Conservation (phyloP, 2,329 filamentous ascomycete genomes). For the Chaetothyriales sp. region DNA sequence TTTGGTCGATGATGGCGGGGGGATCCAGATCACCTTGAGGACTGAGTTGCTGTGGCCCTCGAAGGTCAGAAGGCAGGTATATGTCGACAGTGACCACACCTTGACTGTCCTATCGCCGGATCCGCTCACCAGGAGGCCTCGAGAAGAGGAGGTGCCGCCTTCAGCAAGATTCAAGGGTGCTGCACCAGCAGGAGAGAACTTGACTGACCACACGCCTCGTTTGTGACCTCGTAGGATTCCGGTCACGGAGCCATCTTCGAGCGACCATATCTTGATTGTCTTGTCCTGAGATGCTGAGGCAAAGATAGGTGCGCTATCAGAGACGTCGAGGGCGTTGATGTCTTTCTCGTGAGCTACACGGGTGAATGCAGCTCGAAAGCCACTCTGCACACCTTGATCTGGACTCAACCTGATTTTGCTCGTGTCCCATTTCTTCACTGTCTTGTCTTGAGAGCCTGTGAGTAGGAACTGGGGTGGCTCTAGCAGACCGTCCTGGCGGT, state of each 20-base stretch:
- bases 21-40: constrained; percentile 81
- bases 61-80: constrained; percentile 81
- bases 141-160: constrained; percentile 53
- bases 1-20: constrained; percentile 28
- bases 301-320: constrained; percentile 60
- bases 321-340: constrained; percentile 85
- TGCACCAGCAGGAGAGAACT: constrained; percentile 67
- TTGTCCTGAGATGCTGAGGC: constrained; percentile 94
- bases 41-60: constrained; percentile 95
- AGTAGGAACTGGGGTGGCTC: constrained; percentile 72
- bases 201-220: constrained; percentile 88
- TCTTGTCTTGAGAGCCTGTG: constrained; percentile 89
- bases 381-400: constrained; percentile 20
- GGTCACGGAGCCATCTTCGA: constrained; percentile 74
- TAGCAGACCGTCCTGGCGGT: constrained; percentile 56
- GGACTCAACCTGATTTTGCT: constrained; percentile 42
- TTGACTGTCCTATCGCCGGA: constrained; percentile 94
- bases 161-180: constrained; percentile 59
- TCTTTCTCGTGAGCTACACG: constrained; percentile 97
- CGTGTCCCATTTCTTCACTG: constrained; percentile 86
- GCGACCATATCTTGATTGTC: constrained; percentile 92
- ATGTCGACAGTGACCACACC: constrained; percentile 84
- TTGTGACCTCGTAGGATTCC: constrained; percentile 86
- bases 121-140: constrained; percentile 74
- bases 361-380: constrained; percentile 54